Evolutionary conservation across 169 alveolate species (phyloP), one percentile per base, ranked within the genome.

Genomic region (Besnoitia besnoiti): DNA sequence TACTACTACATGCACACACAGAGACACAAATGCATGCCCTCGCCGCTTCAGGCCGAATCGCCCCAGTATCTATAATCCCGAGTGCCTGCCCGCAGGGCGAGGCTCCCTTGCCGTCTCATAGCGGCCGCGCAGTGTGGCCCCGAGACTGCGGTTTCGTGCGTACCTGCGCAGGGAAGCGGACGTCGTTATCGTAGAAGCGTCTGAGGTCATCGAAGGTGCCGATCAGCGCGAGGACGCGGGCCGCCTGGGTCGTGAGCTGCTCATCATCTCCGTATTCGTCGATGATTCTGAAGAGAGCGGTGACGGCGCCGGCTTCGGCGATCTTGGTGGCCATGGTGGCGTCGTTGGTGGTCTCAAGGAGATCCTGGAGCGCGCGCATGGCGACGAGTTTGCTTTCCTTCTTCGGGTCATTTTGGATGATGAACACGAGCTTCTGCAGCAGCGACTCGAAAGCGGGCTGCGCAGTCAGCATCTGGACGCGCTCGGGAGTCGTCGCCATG

Each of bases 401-500:
- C 95, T 93, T 96, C 67, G 97, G 95, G 85, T 96, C 93, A 89
- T 96, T 98, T 67, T 80, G 51, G 12, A 95, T 44, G 46, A 97
- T 84, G 30, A 96, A 96, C 59, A 94, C 95, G 85, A 97, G 94
- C 39, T 97, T 94, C 55, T 91, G 95, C 61, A 92, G 93, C 82
- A 96, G 95, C 46, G 67, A 84, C 84, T 94, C 96, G 88, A 97
- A 97, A 80, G 96, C 98, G 30, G 98, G 97, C 84, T 96, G 96
- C 44, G 94, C 95, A 44, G 97, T 94, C 59, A 97, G 92, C 47
- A 94, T 96, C 80, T 95, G 95, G 37, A 97, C 97, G n/a, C 98
- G 95, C 49, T 96, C 97, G 2, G 97, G 98, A 30, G 97, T 96
- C 35, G 97, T 95, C 79, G 98, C 97, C 97, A 97, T 93, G 35